These are phyloP conservation scores for Xerocomus minutiporus DNA, from an alignment of 1,284 basidiomycete species.

Conservation along the genomic window DNA sequence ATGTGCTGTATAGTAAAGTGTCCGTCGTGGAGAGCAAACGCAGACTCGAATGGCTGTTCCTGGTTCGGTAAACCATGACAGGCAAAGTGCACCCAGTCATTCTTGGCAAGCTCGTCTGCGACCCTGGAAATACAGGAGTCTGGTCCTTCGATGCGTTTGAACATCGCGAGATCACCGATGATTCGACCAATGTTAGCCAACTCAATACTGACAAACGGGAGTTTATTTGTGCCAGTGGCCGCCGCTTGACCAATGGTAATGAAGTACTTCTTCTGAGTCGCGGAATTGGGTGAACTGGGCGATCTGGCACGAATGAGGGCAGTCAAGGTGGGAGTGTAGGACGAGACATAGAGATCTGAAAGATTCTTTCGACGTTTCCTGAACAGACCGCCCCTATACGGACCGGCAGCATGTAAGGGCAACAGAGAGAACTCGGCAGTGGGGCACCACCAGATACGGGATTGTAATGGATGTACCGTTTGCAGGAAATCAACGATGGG, in stretches of 20 bases:
- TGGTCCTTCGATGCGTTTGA: background rate
- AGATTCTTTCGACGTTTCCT: slow-evolving; percentile 7
- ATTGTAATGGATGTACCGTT: background rate
- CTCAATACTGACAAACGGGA: background rate
- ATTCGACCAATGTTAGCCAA: background rate
- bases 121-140: background rate
- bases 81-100: background rate
- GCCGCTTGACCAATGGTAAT: background rate
- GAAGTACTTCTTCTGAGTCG: background rate
- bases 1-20: background rate
- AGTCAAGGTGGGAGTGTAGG: slow-evolving; percentile 30
- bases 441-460: background rate
- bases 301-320: background rate
- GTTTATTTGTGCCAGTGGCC: background rate
- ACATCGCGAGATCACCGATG: background rate
- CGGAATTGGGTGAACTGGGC: background rate
- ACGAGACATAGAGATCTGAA: slow-evolving; percentile 30
- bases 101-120: background rate
- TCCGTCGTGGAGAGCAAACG: background rate
- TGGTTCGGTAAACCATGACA: background rate
- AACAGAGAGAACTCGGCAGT: background rate
- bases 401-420: background rate
- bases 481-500: background rate
- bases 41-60: background rate
- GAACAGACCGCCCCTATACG: background rate